phyloP scores from a whole-genome alignment of 441 rosid species.

The Gossypium armourianum region DNA sequence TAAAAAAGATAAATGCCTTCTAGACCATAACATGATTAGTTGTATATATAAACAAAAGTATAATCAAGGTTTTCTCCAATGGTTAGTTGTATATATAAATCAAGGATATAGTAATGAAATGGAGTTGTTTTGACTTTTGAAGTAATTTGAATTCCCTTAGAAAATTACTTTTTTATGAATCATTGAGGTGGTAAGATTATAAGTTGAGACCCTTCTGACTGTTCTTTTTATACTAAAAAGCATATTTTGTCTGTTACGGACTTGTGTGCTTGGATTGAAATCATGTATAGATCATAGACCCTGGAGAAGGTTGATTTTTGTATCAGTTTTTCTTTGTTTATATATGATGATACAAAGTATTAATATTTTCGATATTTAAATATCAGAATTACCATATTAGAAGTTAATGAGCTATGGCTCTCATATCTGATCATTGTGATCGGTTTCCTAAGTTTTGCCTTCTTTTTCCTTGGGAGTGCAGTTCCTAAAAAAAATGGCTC shows the following conservation, averaged over 20 bases:
- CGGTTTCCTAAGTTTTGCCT: not conserved
- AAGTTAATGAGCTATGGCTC: not conserved
- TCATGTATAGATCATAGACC: too few species aligned
- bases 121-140: slow-evolving; percentile 3
- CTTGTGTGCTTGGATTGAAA: too few species aligned
- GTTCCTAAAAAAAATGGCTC: slow-evolving; percentile 93
- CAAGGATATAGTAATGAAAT: not conserved
- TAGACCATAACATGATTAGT: not conserved
- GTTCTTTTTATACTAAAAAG: too few species aligned
- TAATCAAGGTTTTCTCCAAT: too few species aligned
- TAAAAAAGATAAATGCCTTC: not conserved
- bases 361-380: not conserved
- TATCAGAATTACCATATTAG: not conserved
- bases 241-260: too few species aligned
- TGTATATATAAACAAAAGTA: too few species aligned
- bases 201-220: too few species aligned
- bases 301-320: not conserved
- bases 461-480: slow-evolving; percentile 19
- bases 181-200: too few species aligned
- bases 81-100: too few species aligned
- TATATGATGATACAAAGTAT: not conserved
- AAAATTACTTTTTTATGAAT: not conserved
- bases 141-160: not conserved
- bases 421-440: not conserved
- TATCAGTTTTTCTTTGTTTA: not conserved